Evolutionary conservation across 495 filamentous ascomycete species (phyloP), one percentile per base, ranked within the genome.

Genomic region (Xylaria longipes): DNA sequence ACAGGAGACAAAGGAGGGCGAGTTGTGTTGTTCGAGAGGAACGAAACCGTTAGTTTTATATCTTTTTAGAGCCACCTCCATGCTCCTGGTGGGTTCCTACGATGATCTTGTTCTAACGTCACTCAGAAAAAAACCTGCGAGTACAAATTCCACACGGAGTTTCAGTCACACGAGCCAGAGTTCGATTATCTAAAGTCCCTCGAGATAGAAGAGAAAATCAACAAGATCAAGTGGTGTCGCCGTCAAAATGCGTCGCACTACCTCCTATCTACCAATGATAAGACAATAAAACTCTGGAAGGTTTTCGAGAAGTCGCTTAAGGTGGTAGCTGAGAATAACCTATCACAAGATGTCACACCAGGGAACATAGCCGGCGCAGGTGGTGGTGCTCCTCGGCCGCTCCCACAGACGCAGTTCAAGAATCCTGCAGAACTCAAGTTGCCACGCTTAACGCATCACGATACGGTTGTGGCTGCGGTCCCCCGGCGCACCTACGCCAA

Each of bases 171-270:
- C 83, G 96, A 99, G 80, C 96, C 96, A 27, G 96, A 99, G 81
- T 99, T 99, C 82, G 96, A 99, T 80, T 99, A 99, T 81, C 89
- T 99, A 69, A 99, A 99, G 84, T 99, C 96, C 27, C 87, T 99
- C 70, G 96, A 99, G 84, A 99, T 99, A 75, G 96, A 99, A 88
- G 96, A 99, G 84, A 99, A 99, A 86, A 99, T 99, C 88, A 99
- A 99, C 88, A 99, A 99, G 87, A 99, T 99, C 83, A 99, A 98
- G 85, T 99, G 96, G 96, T 99, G 96, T 82, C 90, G 93, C 76
- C 90, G 96, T 82, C 94, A 97, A 81, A 99, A 99, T 87, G 92
- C 96, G 72, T 97, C 96, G 45, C 96, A 99, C 84, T 99, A 97
- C 82, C 91, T 99, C 33, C 91, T 99, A 56, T 98, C 96, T 14